phyloP scores from a whole-genome alignment of 768 basidiomycete genomes.

The Leccinum fibrillosum region DNA sequence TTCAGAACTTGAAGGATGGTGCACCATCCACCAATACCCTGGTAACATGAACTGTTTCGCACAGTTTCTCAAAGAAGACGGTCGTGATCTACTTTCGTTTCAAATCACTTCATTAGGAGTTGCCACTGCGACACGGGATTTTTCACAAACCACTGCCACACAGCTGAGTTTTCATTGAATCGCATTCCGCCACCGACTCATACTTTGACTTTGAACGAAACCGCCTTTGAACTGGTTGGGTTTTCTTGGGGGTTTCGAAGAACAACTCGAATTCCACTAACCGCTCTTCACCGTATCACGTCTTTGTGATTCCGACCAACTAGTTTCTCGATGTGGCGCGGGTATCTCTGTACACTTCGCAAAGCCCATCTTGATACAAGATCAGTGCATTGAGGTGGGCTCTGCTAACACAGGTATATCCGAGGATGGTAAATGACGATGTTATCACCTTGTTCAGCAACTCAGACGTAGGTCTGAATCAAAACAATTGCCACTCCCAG shows the following conservation, averaged over 20 bases:
- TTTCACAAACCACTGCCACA: constrained; percentile 7
- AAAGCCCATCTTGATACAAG: constrained; percentile 21
- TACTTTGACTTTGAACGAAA: not conserved
- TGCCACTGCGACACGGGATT: constrained; percentile 2
- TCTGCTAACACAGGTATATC: constrained; percentile 1
- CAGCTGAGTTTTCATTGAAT: not conserved
- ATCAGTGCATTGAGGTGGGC: not conserved
- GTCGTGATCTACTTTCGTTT: constrained; percentile 15
- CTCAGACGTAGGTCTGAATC: not conserved
- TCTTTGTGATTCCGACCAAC: not conserved
- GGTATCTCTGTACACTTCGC: constrained; percentile 3
- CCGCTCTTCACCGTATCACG: not conserved
- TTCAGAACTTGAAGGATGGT: not conserved
- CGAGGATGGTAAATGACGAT: not conserved
- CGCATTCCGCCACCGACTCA: not conserved
- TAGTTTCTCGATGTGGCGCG: not conserved
- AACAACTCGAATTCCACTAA: not conserved
- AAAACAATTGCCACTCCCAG: not conserved
- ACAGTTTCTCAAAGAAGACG: not conserved
- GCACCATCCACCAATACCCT: not conserved
- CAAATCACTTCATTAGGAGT: constrained; percentile 5
- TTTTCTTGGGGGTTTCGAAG: not conserved
- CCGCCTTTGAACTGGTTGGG: not conserved
- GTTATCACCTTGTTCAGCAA: not conserved
- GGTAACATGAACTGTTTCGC: not conserved